Conservation (phyloP, 345 rosid species). For the Ceriops decandra region DNA sequence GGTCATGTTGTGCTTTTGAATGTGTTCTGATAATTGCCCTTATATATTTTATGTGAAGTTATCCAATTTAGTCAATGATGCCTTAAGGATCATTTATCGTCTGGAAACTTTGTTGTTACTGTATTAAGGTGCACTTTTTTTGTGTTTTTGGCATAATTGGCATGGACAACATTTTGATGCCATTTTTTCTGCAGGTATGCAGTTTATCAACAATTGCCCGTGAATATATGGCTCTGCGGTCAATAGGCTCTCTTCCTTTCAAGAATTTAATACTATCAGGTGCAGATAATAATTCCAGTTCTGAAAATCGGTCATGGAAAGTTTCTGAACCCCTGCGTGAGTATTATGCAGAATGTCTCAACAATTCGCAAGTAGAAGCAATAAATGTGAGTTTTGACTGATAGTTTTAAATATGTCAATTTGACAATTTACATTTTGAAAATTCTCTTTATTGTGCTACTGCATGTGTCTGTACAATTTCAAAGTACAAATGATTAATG, state of each 20-base stretch:
- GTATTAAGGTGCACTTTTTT: too few relatives aligned
- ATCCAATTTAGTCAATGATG: too few relatives aligned
- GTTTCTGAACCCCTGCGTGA: constrained; percentile 66
- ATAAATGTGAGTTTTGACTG: constrained; percentile 55
- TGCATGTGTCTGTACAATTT: too few relatives aligned
- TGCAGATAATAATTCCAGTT: constrained; percentile 43
- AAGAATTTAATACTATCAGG: constrained; percentile 77
- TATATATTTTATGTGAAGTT: too few relatives aligned
- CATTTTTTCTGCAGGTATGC: constrained; percentile 60
- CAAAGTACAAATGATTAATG: background rate
- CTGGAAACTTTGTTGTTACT: too few relatives aligned
- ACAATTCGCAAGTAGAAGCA: constrained; percentile 82
- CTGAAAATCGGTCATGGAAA: constrained; percentile 69
- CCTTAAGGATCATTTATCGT: too few relatives aligned
- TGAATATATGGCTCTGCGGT: constrained; percentile 77
- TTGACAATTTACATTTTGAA: background rate
- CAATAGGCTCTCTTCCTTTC: constrained; percentile 80
- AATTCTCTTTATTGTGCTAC: background rate
- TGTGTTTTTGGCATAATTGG: too few relatives aligned
- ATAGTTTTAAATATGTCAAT: background rate
- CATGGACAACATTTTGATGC: background rate
- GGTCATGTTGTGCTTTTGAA: too few relatives aligned
- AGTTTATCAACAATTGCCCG: constrained; percentile 87
- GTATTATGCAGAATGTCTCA: constrained; percentile 56
- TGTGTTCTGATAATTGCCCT: too few relatives aligned